Base-by-base conservation (phyloP, 1,284 basidiomycete genomes). In the Stereum hirsutum region DNA sequence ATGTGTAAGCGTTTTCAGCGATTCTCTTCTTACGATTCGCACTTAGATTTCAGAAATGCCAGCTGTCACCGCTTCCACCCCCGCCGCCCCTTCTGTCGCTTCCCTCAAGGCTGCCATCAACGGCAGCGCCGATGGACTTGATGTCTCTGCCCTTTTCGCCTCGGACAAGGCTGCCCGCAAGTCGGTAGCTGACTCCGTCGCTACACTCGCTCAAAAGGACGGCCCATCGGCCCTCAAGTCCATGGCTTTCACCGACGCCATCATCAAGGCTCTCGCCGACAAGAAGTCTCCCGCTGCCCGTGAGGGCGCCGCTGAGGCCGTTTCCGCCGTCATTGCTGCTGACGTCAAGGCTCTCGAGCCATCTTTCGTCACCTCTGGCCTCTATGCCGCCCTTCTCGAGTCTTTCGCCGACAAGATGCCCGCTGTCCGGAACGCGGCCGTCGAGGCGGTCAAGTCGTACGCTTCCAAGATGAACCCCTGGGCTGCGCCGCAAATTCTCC, bases 321-420 rank as follows among this genome's bases (percentile, higher is more conserved):
- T 96, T 56, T 62, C 69, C 47, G 69, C 81, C 48, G 72, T 91
- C 65, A 75, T 85, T 57, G 80, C 81, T 63, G 74, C 82, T 54
- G 86, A 89, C 47, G 71, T 83, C 56, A 83, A 80, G 65, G 81
- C 89, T 51, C 80, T 98, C 53, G 96, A 99, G 74, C 91, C 94
- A 34, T 68, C 70, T 65, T 88, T 98, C 69, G 66, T 92, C 64
- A 78, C 83, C 54, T 86, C 86, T 46, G 87, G 88, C 54, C 75
- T 97, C 54, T 89, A 92, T 64, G 75, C 78, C 49, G 78, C 82
- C 51, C 84, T 99, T 57, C 74, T 95, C 57, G 96, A 98, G 70
- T 65, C 85, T 26, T 90, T 94, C 59, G 91, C 89, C 59, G 91
- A 95, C 75, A 95, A 95, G 75, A 83, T 84, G 71, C 84, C 87